A percentile compares a stretch with the other conserved stretches of the same genome.
Evolutionary conservation across 2,329 filamentous ascomycete species (phyloP).

Genomic region (Colletotrichum orbiculare): DNA sequence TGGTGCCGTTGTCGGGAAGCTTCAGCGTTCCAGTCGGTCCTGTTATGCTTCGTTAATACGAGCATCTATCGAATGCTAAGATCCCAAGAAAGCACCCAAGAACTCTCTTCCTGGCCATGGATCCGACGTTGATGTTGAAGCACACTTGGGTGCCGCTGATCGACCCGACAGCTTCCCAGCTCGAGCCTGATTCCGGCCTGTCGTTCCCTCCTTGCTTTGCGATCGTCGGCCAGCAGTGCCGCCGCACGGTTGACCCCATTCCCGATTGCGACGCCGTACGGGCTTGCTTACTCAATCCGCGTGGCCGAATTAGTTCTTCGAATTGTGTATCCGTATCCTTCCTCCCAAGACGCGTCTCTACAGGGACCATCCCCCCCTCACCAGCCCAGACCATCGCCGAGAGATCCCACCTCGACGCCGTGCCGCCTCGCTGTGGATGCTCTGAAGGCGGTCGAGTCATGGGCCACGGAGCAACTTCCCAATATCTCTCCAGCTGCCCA

Average conservation of each 20-base stretch:
- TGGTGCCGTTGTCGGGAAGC: too few relatives aligned
- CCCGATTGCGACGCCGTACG: conserved; percentile 24
- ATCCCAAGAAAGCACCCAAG: background rate
- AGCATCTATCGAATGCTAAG: background rate
- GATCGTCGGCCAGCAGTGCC: conserved; percentile 9
- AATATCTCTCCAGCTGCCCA: conserved; percentile 16
- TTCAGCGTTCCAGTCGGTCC: conserved; percentile 28
- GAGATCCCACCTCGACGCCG: conserved; percentile 7
- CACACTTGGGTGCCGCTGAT: conserved; percentile 9
- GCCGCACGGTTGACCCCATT: conserved; percentile 12
- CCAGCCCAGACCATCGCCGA: background rate
- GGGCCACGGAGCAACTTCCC: conserved; percentile 16
- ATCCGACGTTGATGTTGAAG: too few relatives aligned
- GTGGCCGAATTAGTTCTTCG: conserved; percentile 14
- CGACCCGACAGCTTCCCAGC: conserved; percentile 21
- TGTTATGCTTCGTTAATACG: conserved; percentile 32
- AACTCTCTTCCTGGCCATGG: background rate
- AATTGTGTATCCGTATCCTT: conserved; percentile 1
- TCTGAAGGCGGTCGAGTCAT: conserved; percentile 34
- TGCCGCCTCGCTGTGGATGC: conserved; percentile 29
- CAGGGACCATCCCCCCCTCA: conserved; percentile 20
- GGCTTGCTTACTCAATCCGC: conserved; percentile 3
- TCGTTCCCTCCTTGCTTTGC: conserved; percentile 28
- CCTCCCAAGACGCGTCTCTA: conserved; percentile 27
- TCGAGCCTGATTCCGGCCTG: conserved; percentile 28